Evolutionary conservation across 176 grass and related monocot genomes (phyloP).

Genomic region (Carex myosuroides): DNA sequence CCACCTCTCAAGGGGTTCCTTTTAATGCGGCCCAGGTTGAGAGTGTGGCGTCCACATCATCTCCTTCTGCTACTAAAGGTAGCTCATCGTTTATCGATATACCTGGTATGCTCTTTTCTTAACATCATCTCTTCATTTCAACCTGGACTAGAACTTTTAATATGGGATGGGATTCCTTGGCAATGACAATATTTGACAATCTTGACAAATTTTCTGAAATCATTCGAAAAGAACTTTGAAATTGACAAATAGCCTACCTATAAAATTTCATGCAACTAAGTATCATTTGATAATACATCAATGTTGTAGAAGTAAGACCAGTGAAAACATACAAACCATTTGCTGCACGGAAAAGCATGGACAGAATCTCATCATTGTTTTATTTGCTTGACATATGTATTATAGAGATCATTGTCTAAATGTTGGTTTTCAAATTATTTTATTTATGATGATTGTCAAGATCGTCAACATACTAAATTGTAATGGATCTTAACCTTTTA

Average conservation of each 20-base stretch:
- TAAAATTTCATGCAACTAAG: not conserved
- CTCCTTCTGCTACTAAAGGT: constrained; percentile 46
- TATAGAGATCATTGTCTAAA: not conserved
- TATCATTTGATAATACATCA: not conserved
- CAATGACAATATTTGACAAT: not conserved
- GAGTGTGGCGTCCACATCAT: constrained; percentile 43
- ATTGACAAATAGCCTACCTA: not conserved
- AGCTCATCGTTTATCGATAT: constrained; percentile 46
- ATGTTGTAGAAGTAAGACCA: not conserved
- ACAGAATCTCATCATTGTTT: not conserved
- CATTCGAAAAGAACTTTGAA: not conserved
- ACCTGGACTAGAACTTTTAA: not conserved
- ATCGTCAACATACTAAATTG: not conserved
- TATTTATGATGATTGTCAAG: constrained; percentile 14
- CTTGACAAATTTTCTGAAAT: not conserved
- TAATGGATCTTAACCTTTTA: not conserved
- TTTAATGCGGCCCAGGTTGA: constrained; percentile 49
- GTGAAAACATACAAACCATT: not conserved
- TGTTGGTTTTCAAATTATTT: not conserved
- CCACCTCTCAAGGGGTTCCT: constrained; percentile 28
- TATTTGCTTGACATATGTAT: not conserved
- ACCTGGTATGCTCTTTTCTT: constrained; percentile 48
- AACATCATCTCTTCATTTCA: not conserved
- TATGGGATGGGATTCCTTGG: not conserved
- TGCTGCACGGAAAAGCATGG: not conserved